phyloP scores from a whole-genome alignment of 2,329 filamentous ascomycete species.

The Neopestalotiopsis clavispora region DNA sequence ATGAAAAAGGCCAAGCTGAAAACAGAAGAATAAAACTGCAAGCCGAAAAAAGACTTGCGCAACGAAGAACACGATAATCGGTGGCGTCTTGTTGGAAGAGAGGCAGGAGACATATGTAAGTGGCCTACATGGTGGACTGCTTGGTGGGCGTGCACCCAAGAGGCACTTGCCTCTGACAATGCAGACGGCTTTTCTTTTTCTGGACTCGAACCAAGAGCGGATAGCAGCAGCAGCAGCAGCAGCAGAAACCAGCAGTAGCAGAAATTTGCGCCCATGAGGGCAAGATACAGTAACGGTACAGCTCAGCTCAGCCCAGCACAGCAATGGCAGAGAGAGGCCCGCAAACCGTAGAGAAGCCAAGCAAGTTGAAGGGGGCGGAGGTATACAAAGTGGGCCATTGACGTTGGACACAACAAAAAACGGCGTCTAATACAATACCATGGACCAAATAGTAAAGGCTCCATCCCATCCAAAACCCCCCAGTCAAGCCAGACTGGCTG shows the following conservation, averaged over 20 bases:
- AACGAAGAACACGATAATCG: not conserved
- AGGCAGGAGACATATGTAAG: not conserved
- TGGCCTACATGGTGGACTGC: not conserved
- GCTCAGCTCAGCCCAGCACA: not conserved
- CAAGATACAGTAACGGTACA: not conserved
- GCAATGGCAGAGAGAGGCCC: not conserved
- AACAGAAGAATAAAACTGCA: not conserved
- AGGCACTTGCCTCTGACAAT: not conserved
- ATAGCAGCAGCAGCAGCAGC: not conserved
- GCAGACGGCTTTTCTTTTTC: slow-evolving; percentile 2
- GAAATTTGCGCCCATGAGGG: not conserved
- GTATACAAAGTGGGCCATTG: slow-evolving; percentile 13
- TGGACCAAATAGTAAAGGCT: not conserved
- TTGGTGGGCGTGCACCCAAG: not conserved
- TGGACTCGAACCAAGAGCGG: not conserved
- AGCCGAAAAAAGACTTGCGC: not conserved
- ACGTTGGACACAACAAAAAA: slow-evolving; percentile 14
- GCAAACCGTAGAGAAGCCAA: slow-evolving; percentile 9
- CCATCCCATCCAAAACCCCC: not conserved
- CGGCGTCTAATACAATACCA: not conserved
- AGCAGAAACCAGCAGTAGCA: not conserved
- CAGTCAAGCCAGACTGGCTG: not conserved
- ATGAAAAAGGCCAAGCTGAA: not conserved
- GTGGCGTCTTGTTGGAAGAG: not conserved
- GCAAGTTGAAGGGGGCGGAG: slow-evolving; percentile 5